Percentiles rank a stretch among this genome's conserved stretches.
phyloP scores from a whole-genome alignment of 345 rosid species.

The Abelmoschus esculentus region DNA sequence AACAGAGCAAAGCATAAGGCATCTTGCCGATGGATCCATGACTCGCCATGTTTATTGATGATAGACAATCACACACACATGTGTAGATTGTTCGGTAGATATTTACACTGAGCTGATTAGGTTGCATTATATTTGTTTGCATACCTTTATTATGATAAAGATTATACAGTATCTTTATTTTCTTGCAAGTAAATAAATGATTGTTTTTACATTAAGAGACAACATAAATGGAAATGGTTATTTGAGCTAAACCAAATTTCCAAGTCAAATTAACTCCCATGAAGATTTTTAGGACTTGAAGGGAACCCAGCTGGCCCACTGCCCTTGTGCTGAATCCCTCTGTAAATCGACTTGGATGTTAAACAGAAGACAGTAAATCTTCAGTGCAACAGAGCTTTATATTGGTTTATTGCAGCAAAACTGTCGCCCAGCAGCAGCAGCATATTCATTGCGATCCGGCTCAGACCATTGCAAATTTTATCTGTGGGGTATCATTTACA shows the following conservation, averaged over 20 bases:
- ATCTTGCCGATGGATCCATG: neutral
- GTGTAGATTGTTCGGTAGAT: neutral
- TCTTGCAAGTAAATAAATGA: neutral
- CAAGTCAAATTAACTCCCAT: neutral
- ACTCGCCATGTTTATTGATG: neutral
- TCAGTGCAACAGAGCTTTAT: neutral
- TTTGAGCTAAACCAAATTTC: neutral
- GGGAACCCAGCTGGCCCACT: neutral
- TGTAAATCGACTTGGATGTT: neutral
- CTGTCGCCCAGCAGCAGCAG: neutral
- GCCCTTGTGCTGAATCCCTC: neutral
- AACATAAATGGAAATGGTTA: neutral
- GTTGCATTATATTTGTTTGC: neutral
- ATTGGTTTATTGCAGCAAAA: neutral
- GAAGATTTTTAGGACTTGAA: neutral
- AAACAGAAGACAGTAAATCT: neutral
- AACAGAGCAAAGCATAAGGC: neutral
- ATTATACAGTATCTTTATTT: neutral
- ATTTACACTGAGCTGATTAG: neutral
- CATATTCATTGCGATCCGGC: neutral
- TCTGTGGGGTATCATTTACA: constrained; percentile 21
- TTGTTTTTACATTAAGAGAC: neutral
- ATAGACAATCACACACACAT: neutral
- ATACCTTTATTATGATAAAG: neutral
- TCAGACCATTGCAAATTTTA: neutral